Conservation (phyloP, 2,329 filamentous ascomycete species). For the Bimuria novae-zelandiae region DNA sequence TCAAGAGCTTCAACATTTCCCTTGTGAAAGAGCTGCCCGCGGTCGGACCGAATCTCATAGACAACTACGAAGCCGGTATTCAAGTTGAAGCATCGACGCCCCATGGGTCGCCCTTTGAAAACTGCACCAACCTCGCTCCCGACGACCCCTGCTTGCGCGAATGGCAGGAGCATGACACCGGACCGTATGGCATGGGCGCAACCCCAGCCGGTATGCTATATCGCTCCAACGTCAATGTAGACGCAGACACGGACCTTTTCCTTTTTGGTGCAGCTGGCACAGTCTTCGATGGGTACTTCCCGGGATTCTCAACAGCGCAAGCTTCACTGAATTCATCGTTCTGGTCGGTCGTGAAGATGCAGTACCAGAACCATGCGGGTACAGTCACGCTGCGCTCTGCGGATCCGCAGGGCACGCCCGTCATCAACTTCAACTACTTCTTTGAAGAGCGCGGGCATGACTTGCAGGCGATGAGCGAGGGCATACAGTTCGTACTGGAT, state of each 20-base stretch:
- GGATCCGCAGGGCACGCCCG: slow-evolving; percentile 64
- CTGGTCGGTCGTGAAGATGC: slow-evolving; percentile 57
- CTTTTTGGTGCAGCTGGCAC: slow-evolving; percentile 12
- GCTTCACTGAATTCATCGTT: slow-evolving; percentile 46
- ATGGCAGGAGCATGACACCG: too few species aligned
- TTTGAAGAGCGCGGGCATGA: slow-evolving; percentile 7
- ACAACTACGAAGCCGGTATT: slow-evolving; percentile 57
- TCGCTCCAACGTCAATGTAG: slow-evolving; percentile 42
- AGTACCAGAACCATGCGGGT: slow-evolving; percentile 62
- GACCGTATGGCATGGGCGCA: too few species aligned
- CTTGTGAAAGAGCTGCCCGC: slow-evolving; percentile 62
- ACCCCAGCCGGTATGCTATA: not conserved
- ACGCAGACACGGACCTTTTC: slow-evolving; percentile 11
- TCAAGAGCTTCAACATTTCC: slow-evolving; percentile 59
- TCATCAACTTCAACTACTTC: slow-evolving; percentile 49
- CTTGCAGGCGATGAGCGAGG: slow-evolving; percentile 13
- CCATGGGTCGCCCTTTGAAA: too few species aligned
- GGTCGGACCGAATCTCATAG: slow-evolving; percentile 68
- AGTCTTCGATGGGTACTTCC: slow-evolving; percentile 44
- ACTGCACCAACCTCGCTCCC: too few species aligned
- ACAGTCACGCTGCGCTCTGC: too few species aligned
- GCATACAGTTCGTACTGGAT: slow-evolving; percentile 7
- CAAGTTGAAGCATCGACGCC: too few species aligned
- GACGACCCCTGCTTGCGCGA: too few species aligned
- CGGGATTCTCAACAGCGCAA: slow-evolving; percentile 48